A percentile compares a stretch with the other conserved stretches of the same genome.
Conservation (phyloP, 2,329 filamentous ascomycete species). For the Gremmenia infestans region DNA sequence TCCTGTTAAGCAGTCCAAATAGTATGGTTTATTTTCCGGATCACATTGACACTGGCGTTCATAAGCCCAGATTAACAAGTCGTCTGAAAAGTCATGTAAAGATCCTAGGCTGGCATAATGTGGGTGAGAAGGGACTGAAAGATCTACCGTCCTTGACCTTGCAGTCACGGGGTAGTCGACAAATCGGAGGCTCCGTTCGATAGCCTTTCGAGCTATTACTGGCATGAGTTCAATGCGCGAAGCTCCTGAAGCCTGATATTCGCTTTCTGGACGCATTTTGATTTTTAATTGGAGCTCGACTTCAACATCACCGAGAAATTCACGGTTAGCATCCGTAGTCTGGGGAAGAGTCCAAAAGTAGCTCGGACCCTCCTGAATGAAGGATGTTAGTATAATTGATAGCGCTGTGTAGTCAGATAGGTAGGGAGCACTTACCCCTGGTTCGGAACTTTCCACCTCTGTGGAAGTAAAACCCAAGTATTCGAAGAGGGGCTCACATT, state of each 20-base stretch:
- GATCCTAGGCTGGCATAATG: slow-evolving; percentile 59
- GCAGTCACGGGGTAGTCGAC: slow-evolving; percentile 22
- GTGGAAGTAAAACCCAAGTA: slow-evolving; percentile 50
- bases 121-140: slow-evolving; percentile 35
- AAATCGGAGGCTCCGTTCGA: slow-evolving; percentile 27
- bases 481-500: slow-evolving; percentile 53
- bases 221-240: slow-evolving; percentile 1
- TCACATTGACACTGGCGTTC: slow-evolving; percentile 54
- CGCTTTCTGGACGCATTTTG: slow-evolving; percentile 12
- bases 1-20: slow-evolving; percentile 59
- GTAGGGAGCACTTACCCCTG: slow-evolving; percentile 34
- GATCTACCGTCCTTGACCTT: slow-evolving; percentile 24
- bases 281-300: slow-evolving; percentile 43
- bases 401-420: not conserved
- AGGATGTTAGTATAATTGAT: slow-evolving; percentile 26
- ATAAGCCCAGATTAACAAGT: slow-evolving; percentile 57
- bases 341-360: slow-evolving; percentile 30
- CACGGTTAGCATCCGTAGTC: slow-evolving; percentile 21
- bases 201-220: slow-evolving; percentile 20
- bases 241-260: slow-evolving; percentile 4
- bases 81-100: slow-evolving; percentile 56
- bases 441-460: slow-evolving; percentile 27
- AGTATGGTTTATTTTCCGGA: slow-evolving; percentile 49
- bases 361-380: slow-evolving; percentile 21
- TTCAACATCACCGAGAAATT: slow-evolving; percentile 53